A percentile compares a stretch with the other conserved stretches of the same genome.
phyloP scores from a whole-genome alignment of 306 rosid genomes.

The Alnus rubra region DNA sequence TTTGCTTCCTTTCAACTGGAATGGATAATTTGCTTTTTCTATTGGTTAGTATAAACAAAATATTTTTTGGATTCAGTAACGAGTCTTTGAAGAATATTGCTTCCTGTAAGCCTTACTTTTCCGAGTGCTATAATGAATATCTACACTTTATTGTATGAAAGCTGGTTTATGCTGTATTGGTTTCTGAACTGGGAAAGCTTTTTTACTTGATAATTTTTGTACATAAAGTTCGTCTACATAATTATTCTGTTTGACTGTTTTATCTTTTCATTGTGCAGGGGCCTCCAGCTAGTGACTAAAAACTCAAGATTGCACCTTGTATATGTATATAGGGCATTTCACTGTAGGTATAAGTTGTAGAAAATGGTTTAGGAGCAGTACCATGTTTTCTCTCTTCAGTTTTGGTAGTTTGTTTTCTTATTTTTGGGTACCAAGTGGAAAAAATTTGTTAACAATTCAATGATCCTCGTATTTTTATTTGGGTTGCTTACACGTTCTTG shows the following conservation, averaged over 20 bases:
- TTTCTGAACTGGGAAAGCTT: neutral
- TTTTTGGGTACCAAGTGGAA: no score
- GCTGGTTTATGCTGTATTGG: neutral
- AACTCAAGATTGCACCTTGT: constrained; percentile 11
- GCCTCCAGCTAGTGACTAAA: constrained; percentile 39
- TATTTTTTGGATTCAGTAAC: neutral
- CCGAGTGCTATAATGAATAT: neutral
- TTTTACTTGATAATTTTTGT: neutral
- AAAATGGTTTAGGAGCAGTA: neutral
- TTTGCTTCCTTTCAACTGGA: neutral
- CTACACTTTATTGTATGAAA: neutral
- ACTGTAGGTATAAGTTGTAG: constrained; percentile 3
- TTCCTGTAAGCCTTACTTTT: neutral
- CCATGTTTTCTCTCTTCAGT: neutral
- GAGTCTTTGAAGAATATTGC: neutral
- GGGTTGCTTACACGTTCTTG: no score
- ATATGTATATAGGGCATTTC: neutral
- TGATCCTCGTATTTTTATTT: no score
- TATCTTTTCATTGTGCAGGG: constrained; percentile 46
- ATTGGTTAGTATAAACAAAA: neutral
- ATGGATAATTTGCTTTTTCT: neutral
- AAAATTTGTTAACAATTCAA: no score
- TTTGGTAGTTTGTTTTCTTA: neutral
- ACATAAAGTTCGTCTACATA: no score
- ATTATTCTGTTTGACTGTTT: constrained; percentile 11